phyloP scores from a whole-genome alignment of 2,329 filamentous ascomycete species.

The Aspergillus transmontanensis region DNA sequence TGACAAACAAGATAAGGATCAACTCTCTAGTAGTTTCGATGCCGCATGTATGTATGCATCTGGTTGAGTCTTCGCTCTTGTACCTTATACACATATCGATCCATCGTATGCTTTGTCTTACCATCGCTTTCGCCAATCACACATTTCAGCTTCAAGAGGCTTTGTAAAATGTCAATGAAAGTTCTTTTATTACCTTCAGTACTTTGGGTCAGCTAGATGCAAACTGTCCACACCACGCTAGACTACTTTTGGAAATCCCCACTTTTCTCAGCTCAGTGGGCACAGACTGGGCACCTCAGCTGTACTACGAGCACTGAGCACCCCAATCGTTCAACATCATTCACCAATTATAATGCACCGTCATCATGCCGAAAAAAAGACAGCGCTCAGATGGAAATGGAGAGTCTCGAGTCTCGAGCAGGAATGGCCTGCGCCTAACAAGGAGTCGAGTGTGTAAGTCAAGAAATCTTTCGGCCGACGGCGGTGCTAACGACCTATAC shows the following conservation, averaged over 20 bases:
- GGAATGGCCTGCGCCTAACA: background rate
- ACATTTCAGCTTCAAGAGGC: no score
- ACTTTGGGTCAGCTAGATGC: background rate
- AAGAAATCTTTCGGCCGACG: background rate
- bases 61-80: background rate
- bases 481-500: background rate
- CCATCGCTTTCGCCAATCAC: no score
- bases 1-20: background rate
- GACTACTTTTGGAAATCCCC: background rate
- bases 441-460: constrained; percentile 2
- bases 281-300: background rate
- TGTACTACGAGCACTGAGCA: background rate
- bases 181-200: background rate
- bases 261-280: background rate
- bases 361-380: background rate
- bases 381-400: background rate
- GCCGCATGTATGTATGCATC: background rate
- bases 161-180: background rate
- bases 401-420: background rate
- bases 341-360: background rate
- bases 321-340: background rate
- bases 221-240: background rate
- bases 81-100: background rate
- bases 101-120: background rate
- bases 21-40: background rate